Conservation (phyloP, 192 early-diverging fungal genomes). For the Backusella australiensis region DNA sequence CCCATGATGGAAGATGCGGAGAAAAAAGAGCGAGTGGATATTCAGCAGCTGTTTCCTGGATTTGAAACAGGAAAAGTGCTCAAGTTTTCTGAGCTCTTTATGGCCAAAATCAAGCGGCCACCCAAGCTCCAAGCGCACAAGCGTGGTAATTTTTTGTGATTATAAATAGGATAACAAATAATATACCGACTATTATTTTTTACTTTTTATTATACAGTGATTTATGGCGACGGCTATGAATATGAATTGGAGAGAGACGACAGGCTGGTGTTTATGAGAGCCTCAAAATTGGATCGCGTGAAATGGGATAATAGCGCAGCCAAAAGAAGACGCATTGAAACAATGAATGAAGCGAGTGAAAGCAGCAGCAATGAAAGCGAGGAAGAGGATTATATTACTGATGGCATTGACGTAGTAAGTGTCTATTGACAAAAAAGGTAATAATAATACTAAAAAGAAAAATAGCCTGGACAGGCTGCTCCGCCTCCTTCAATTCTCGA, state of each 20-base stretch:
- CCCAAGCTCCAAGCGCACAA: conserved; percentile 34
- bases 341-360: conserved; percentile 15
- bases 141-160: conserved; percentile 24
- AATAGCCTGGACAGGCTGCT: background rate
- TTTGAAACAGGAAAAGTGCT: conserved; percentile 59
- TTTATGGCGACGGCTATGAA: conserved; percentile 25
- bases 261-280: conserved; percentile 15
- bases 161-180: background rate
- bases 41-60: conserved; percentile 55
- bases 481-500: background rate
- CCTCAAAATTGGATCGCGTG: conserved; percentile 7
- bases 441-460: background rate
- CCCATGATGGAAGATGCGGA: background rate
- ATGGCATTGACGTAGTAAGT: conserved; percentile 1
- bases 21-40: conserved; percentile 29
- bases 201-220: background rate
- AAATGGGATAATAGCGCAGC: background rate
- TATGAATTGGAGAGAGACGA: conserved; percentile 35
- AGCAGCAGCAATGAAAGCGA: conserved; percentile 17
- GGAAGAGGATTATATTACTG: conserved; percentile 9
- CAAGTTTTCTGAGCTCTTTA: conserved; percentile 63
- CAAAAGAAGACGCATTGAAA: conserved; percentile 22
- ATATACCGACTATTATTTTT: background rate
- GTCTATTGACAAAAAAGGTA: background rate
- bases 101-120: conserved; percentile 39